Percentiles rank a stretch among this genome's conserved stretches.
Conservation (phyloP, 345 rosid genomes). For the Eucalyptus shirleyi region DNA sequence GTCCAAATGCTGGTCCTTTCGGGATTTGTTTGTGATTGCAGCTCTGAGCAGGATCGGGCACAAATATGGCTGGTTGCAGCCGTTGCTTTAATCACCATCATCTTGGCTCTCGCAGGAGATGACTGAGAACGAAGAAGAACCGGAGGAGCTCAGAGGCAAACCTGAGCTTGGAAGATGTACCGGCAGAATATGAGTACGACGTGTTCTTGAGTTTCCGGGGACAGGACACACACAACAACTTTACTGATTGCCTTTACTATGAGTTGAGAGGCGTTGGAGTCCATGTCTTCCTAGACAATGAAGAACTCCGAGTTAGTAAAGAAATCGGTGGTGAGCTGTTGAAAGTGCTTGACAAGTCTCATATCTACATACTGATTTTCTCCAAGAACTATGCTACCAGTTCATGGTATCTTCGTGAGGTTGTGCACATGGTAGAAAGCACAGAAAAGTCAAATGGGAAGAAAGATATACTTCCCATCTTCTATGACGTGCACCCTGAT, state of each 20-base stretch:
- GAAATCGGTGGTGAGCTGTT: background rate
- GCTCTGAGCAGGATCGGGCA: too few relatives aligned
- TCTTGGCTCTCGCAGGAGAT: too few relatives aligned
- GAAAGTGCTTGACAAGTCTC: background rate
- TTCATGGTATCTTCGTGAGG: background rate
- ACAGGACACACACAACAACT: background rate
- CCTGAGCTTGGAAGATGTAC: accelerated
- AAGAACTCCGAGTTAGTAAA: background rate
- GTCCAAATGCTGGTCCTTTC: too few relatives aligned
- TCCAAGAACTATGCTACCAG: accelerated
- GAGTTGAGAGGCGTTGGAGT: accelerated
- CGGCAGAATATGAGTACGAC: background rate
- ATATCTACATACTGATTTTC: background rate
- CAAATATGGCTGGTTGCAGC: too few relatives aligned
- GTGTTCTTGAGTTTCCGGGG: background rate
- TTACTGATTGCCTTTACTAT: background rate
- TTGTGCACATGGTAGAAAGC: accelerated
- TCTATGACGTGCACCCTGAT: accelerated
- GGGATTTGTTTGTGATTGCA: too few relatives aligned
- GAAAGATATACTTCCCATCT: background rate
- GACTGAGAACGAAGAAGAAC: too few relatives aligned
- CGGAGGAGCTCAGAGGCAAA: too few relatives aligned
- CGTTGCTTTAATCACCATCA: too few relatives aligned
- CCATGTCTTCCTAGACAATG: background rate
- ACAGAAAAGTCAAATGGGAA: accelerated